Evolutionary conservation across 2,329 filamentous ascomycete genomes (phyloP).

Genomic region (Botrytis medusae): DNA sequence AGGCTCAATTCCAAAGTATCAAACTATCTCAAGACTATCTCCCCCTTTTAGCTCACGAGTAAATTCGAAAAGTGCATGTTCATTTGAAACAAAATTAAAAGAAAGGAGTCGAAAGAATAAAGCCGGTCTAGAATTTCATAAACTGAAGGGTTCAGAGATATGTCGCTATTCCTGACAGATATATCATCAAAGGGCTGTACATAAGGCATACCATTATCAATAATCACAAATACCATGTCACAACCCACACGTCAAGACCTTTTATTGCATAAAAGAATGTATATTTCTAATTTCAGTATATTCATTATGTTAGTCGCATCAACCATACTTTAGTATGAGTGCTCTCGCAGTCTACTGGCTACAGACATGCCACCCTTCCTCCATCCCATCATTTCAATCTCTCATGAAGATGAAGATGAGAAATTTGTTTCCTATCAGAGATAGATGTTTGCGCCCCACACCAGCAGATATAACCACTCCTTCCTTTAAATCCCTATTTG

Average conservation of each 20-base stretch:
- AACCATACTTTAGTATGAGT: constrained; percentile 23
- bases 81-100: not conserved
- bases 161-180: not conserved
- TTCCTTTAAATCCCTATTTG: constrained; percentile 17
- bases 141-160: not conserved
- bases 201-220: not conserved
- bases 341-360: constrained; percentile 20
- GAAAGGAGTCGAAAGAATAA: not conserved
- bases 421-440: constrained; percentile 5
- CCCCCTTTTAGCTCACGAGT: not conserved
- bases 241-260: not conserved
- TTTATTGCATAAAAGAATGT: constrained; percentile 17
- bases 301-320: constrained; percentile 26
- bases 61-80: not conserved
- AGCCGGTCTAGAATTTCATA: not conserved
- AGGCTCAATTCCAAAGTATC: not conserved
- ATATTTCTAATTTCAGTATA: constrained; percentile 22
- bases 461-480: constrained; percentile 19
- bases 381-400: not conserved
- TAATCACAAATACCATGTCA: not conserved
- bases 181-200: not conserved
- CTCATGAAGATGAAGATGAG: constrained; percentile 14
- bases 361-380: constrained; percentile 20
- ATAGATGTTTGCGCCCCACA: constrained; percentile 20
- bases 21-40: not conserved